phyloP scores from a whole-genome alignment of 805 yeast genomes.

The Suhomyces kilbournensis region DNA sequence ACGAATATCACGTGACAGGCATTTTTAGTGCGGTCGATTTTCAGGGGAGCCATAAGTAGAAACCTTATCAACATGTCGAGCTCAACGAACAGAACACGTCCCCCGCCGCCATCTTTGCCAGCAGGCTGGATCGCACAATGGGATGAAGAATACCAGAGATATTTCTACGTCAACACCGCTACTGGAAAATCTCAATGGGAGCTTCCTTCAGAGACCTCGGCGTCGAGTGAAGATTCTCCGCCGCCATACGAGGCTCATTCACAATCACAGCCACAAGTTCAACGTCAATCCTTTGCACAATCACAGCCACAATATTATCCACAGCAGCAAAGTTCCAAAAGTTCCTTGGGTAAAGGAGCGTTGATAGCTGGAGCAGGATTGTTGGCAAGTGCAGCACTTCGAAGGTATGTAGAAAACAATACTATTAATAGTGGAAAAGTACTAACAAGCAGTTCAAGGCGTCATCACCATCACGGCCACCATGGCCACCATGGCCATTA shows the following conservation, averaged over 20 bases:
- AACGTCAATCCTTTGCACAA: neutral
- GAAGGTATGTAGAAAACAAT: neutral
- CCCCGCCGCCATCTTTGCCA: conserved; percentile 17
- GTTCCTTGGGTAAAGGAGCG: conserved; percentile 1
- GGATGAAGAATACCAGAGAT: conserved; percentile 30
- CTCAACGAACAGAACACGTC: neutral
- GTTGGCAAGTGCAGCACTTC: neutral
- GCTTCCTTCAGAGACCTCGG: conserved; percentile 9
- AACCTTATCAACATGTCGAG: neutral
- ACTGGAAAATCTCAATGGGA: conserved; percentile 34
- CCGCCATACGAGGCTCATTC: conserved; percentile 1
- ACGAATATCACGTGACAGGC: neutral
- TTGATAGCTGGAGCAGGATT: neutral
- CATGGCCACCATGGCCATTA: neutral
- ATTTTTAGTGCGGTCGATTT: neutral
- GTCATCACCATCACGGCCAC: neutral
- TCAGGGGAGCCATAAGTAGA: neutral
- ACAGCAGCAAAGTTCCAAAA: neutral
- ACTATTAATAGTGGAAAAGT: neutral
- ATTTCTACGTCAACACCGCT: conserved; percentile 22
- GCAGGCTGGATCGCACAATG: conserved; percentile 35
- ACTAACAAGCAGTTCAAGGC: neutral
- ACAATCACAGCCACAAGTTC: neutral
- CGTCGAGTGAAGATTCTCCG: neutral
- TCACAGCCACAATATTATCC: neutral